A percentile compares a stretch with the other conserved stretches of the same genome.
These are phyloP conservation scores for Thyridium curvatum DNA, from an alignment of 2,329 filamentous ascomycete species.

Conservation along the genomic window DNA sequence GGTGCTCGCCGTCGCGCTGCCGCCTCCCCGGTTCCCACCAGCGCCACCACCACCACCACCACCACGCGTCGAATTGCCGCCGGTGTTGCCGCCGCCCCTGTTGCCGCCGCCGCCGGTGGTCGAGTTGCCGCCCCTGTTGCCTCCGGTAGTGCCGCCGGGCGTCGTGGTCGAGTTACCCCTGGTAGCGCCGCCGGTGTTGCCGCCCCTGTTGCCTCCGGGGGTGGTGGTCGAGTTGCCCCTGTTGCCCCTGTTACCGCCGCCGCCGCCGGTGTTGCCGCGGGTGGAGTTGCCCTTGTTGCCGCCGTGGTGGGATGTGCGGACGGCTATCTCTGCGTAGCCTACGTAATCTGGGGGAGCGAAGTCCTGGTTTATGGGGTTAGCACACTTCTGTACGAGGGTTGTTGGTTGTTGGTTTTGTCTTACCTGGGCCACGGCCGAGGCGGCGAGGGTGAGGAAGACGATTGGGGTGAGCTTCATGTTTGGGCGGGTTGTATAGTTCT, in stretches of 20 bases:
- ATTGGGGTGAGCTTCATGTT: conserved; percentile 7
- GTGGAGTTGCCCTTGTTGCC: not conserved
- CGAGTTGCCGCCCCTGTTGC: conserved; percentile 3
- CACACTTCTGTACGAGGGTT: too few species aligned
- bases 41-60: too few species aligned
- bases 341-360: too few species aligned
- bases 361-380: too few species aligned
- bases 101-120: not conserved
- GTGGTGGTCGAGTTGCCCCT: conserved; percentile 5
- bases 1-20: too few species aligned
- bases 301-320: too few species aligned
- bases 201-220: not conserved
- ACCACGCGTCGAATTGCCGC: conserved; percentile 2
- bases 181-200: not conserved
- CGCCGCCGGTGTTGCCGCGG: not conserved
- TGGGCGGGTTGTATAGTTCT: not conserved
- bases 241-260: not conserved
- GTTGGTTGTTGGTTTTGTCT: not conserved
- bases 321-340: too few species aligned
- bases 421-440: conserved; percentile 9
- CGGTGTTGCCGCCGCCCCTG: not conserved
- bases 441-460: conserved; percentile 7
- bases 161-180: conserved; percentile 3
- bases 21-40: too few species aligned
- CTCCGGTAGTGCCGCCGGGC: not conserved